Conservation (phyloP, 495 filamentous ascomycete genomes). For the Corynascus novoguineensis region DNA sequence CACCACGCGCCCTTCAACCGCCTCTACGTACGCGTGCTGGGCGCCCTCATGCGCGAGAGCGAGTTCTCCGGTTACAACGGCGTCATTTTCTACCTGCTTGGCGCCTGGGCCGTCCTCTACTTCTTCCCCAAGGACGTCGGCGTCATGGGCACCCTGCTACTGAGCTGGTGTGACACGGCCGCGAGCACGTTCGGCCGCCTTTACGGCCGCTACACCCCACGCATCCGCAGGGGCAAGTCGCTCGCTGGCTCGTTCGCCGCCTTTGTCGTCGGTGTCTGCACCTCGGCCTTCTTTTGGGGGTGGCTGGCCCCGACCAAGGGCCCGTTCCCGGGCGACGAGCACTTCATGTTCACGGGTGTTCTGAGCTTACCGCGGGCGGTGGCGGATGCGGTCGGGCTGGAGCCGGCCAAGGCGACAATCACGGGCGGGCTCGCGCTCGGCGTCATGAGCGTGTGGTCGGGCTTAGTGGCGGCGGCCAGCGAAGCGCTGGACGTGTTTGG, state of each 20-base stretch:
- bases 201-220: conserved; percentile 81
- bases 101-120: conserved; percentile 75
- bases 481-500: conserved; percentile 88
- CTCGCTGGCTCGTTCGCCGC: conserved; percentile 84
- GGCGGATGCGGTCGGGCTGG: conserved; percentile 46
- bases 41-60: conserved; percentile 92
- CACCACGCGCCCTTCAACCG: conserved; percentile 74
- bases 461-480: conserved; percentile 76
- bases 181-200: conserved; percentile 86
- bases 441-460: conserved; percentile 80
- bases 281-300: conserved; percentile 84
- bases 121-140: conserved; percentile 95
- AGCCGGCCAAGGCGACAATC: conserved; percentile 43
- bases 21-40: conserved; percentile 75
- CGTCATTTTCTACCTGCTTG: conserved; percentile 92
- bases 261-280: conserved; percentile 69
- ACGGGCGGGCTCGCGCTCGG: conserved; percentile 72
- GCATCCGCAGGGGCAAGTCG: conserved; percentile 80
- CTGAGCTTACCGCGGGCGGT: conserved; percentile 57
- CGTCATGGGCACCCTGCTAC: conserved; percentile 76
- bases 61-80: conserved; percentile 92
- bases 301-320: conserved; percentile 66
- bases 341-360: conserved; percentile 76
- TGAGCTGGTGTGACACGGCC: conserved; percentile 97
- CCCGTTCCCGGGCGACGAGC: conserved; percentile 59